Evolutionary conservation across 208 protist genomes (phyloP), one percentile per base, ranked within the genome.

Genomic region (Trypanosoma avium): DNA sequence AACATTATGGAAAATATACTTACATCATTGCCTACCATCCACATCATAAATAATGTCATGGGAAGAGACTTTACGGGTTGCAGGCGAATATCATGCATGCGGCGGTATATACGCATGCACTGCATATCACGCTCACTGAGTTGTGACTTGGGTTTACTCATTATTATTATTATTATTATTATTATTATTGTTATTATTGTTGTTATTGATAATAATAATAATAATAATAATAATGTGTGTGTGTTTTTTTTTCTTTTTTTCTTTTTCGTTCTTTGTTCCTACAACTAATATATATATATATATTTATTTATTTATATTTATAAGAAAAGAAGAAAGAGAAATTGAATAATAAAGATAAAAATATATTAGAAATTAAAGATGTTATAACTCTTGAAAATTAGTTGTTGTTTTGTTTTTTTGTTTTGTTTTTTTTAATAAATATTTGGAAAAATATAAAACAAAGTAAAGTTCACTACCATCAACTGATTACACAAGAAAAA

Each of bases 1-100:
- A 94, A 92, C 83, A 94, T 92, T 67, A 94, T 94, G 45, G 88
- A 89, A 67, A 92, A 94, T 38, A 94, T 90, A 62, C 81, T 88
- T 13, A 94, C 80, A 9, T 91, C 84, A 59, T 94, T 94, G 50
- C 88, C 88, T 3, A 90, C 82, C 88, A 94, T 94, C 78, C 80
- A 94, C 84, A 94, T 88, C 77, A 92, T 84, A 67, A 94, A 88
- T 10, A 65, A 30, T 10, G 77, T 94, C 88, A 94, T 94, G 17
- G 88, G 88, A 40, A 94, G 77, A 40, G 84, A 82, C 76, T 89
- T 90, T 17, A 94, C 57, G 1, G 88, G 88, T 69, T 88, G 74
- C 40, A 85, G 33, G 35, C 84, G 88, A 9, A 94, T 53, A 46
- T 84, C 81, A 53, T 82, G 88, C n/a, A 94, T 69, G 32, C 75